These are phyloP conservation scores for Clarkia xantiana DNA, from an alignment of 345 rosid species.

Conservation along the genomic window DNA sequence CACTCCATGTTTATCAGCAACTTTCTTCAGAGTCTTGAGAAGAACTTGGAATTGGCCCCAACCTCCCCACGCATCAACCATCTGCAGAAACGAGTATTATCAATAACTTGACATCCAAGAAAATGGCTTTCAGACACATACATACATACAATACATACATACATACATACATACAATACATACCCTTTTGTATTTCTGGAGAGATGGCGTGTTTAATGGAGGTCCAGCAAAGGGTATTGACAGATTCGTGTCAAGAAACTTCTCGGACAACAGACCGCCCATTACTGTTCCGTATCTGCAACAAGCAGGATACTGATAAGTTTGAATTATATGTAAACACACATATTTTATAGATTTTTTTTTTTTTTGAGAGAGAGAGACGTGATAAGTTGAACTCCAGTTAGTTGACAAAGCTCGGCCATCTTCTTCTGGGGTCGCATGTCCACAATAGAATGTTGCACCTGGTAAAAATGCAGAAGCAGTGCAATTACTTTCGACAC, in stretches of 20 bases:
- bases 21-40: slow-evolving; percentile 47
- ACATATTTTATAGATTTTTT: no score
- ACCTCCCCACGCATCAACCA: slow-evolving; percentile 99
- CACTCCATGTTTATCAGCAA: slow-evolving; percentile 74
- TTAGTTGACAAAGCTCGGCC: slow-evolving; percentile 84
- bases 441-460: slow-evolving; percentile 90
- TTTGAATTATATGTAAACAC: no score
- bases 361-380: slow-evolving; percentile 18
- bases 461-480: slow-evolving; percentile 32
- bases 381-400: slow-evolving; percentile 96
- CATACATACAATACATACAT: neutral
- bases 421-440: slow-evolving; percentile 94
- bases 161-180: slow-evolving; percentile 3
- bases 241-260: slow-evolving; percentile 77
- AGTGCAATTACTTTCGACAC: neutral
- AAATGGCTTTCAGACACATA: neutral
- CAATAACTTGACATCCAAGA: neutral
- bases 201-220: slow-evolving; percentile 72
- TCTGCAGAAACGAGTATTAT: slow-evolving; percentile 23
- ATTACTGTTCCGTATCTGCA: slow-evolving; percentile 86
- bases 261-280: slow-evolving; percentile 93
- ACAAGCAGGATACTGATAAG: neutral
- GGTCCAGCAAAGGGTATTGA: slow-evolving; percentile 80
- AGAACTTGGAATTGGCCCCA: slow-evolving; percentile 77
- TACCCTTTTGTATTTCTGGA: slow-evolving; percentile 93